Base-by-base conservation (phyloP, 2,329 filamentous ascomycete species). In the Pseudopithomyces chartarum region DNA sequence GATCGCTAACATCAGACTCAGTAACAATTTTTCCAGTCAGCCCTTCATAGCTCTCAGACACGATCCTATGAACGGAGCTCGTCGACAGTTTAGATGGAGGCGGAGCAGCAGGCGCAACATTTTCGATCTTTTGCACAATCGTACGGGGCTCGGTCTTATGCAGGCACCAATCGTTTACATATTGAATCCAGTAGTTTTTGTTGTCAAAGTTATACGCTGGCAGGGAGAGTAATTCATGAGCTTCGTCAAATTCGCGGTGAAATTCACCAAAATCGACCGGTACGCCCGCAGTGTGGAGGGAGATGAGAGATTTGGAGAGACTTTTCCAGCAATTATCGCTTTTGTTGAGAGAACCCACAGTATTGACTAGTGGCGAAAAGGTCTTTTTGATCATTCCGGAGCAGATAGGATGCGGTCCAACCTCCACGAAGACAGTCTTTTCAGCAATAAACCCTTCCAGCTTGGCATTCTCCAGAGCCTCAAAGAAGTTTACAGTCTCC, bases 161-260 rank as follows among this genome's bases (percentile, higher is more conserved):
- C 34, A 92, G 76, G 34, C 82, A 85, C 86, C 88, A 92, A 73
- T 91, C 87, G 59, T 90, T 88, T 59, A 82, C 80, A 72, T 90
- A 90, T 68, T 86, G 85, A 13, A 90, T 81, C 87, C 87, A 90
- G 74, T 91, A 90, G 62, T 85, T 86, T 80, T 91, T 90, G 61
- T 85, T 79, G 70, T 91, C 87, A 69, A 87, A 92, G 0, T 81
- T 81, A 69, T 91, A 92, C 0, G 83, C 81, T 1, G 88, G 88
- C 3, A 92, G 76, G n/a, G 84, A 78, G n/a, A 90, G 76, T 12
- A 91, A 77, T 39, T 83, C 78, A 40, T 87, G 82, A 1, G 81
- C 80, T 38, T 77, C 69, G 62, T 85, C 82, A 70, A 87, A 89
- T 52, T 85, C 81, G 39, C 81, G 79, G 73, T 90, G 86, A 68